Evolutionary conservation across 768 basidiomycete species (phyloP).

Genomic region (Boletus pseudopeckii): DNA sequence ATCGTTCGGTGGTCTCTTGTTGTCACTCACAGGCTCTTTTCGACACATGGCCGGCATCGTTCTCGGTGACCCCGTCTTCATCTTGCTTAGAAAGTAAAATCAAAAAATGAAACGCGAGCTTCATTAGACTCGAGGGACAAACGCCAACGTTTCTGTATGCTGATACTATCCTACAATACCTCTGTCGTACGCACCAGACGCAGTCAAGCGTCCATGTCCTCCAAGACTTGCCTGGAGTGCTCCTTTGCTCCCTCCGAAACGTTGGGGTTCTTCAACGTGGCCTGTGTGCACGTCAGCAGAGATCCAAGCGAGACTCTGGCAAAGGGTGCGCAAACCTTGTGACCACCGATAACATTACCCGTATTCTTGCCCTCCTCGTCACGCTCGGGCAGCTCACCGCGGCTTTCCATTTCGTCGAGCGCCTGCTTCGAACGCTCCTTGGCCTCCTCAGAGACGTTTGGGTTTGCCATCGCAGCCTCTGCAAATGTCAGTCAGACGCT

Average conservation of each 20-base stretch:
- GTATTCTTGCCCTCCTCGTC: conserved; percentile 9
- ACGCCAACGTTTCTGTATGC: not conserved
- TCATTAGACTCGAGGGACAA: not conserved
- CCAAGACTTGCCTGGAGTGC: conserved; percentile 5
- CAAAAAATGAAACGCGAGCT: conserved; percentile 5
- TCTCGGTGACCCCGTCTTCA: conserved; percentile 88
- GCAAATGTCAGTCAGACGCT: not conserved
- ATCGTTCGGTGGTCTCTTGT: conserved; percentile 92
- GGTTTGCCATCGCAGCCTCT: conserved; percentile 28
- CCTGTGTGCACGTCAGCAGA: conserved; percentile 4
- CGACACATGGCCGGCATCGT: conserved; percentile 91
- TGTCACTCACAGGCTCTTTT: conserved; percentile 91
- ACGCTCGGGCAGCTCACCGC: conserved; percentile 12
- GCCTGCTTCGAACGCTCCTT: conserved; percentile 24
- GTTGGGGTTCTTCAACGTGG: conserved; percentile 24
- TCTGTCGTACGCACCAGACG: too few species aligned
- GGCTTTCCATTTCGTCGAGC: conserved; percentile 21
- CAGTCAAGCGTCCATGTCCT: conserved; percentile 4
- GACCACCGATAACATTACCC: conserved; percentile 21
- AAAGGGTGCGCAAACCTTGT: conserved; percentile 10
- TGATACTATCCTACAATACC: conserved; percentile 7
- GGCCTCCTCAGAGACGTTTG: conserved; percentile 20
- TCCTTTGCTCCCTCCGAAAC: conserved; percentile 19
- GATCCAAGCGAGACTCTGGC: too few species aligned
- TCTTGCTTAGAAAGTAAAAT: conserved; percentile 73